These are phyloP conservation scores for Apophysomyces ossiformis DNA, from an alignment of 371 early-diverging fungal species.

Conservation along the genomic window DNA sequence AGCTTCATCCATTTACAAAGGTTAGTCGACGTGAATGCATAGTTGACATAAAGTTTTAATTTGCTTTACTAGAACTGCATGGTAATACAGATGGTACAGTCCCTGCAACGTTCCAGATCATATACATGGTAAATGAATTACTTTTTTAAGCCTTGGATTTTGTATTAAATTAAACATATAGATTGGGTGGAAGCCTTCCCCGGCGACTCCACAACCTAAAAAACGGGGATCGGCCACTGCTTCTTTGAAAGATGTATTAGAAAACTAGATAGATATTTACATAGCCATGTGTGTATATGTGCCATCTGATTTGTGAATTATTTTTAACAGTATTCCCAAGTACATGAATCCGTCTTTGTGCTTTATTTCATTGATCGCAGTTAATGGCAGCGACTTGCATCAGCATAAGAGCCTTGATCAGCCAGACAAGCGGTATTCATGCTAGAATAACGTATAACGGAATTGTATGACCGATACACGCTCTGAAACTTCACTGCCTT, in stretches of 20 bases:
- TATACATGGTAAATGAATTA: slow-evolving; percentile 65
- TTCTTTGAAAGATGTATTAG: slow-evolving; percentile 70
- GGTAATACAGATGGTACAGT: slow-evolving; percentile 89
- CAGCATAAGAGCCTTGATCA: no score
- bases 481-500: no score
- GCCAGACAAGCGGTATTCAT: no score
- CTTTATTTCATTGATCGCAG: no score
- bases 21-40: slow-evolving; percentile 37
- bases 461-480: no score
- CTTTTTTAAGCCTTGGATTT: no score
- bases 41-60: neutral
- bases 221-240: slow-evolving; percentile 73
- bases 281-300: neutral
- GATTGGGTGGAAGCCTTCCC: slow-evolving; percentile 91
- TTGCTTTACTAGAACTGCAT: slow-evolving; percentile 69
- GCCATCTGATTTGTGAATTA: neutral
- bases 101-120: slow-evolving; percentile 94
- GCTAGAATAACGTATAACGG: no score
- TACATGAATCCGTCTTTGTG: no score
- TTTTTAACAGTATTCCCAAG: no score
- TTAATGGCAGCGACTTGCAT: no score
- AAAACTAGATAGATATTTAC: slow-evolving; percentile 17
- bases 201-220: slow-evolving; percentile 73
- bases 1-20: slow-evolving; percentile 87
- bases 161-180: slow-evolving; percentile 18